A percentile compares a stretch with the other conserved stretches of the same genome.
Evolutionary conservation across 2,329 filamentous ascomycete genomes (phyloP).

Genomic region (Albifimbria verrucaria): DNA sequence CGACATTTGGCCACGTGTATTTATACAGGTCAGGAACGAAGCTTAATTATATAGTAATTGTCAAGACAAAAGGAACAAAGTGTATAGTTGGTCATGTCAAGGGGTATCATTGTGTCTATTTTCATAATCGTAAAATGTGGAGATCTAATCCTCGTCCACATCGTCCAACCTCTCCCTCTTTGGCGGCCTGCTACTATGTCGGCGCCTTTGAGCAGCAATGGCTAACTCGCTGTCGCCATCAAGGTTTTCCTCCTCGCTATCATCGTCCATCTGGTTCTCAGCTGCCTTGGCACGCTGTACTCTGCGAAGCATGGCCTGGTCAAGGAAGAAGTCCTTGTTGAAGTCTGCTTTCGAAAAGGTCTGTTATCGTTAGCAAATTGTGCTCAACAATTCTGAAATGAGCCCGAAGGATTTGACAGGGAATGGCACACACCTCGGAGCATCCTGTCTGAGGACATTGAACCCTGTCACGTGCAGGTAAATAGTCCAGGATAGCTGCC

Average conservation of each 20-base stretch:
- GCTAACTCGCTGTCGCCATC: slow-evolving; percentile 19
- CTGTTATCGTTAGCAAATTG: slow-evolving; percentile 26
- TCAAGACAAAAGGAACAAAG: no score
- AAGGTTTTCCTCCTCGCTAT: slow-evolving; percentile 24
- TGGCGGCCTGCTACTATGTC: slow-evolving; percentile 13
- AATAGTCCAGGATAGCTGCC: slow-evolving; percentile 53
- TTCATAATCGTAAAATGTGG: slow-evolving; percentile 5
- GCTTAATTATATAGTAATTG: no score
- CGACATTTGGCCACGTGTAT: no score
- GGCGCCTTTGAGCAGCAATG: slow-evolving; percentile 18
- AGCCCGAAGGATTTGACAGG: not conserved
- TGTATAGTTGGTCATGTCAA: no score
- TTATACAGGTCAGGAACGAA: no score
- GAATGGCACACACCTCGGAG: slow-evolving; percentile 40
- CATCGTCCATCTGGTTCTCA: slow-evolving; percentile 38
- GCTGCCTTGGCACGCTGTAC: slow-evolving; percentile 52
- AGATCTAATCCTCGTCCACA: not conserved
- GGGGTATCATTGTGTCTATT: slow-evolving; percentile 18
- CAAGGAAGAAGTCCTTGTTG: slow-evolving; percentile 50
- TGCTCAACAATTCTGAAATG: not conserved
- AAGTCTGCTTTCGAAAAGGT: slow-evolving; percentile 38
- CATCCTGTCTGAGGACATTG: slow-evolving; percentile 67
- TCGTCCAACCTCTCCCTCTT: slow-evolving; percentile 19
- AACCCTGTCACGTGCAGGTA: slow-evolving; percentile 40
- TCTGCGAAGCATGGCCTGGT: slow-evolving; percentile 53